Base-by-base conservation (phyloP, 257 asterid genomes). In the Nicotiana undulata region DNA sequence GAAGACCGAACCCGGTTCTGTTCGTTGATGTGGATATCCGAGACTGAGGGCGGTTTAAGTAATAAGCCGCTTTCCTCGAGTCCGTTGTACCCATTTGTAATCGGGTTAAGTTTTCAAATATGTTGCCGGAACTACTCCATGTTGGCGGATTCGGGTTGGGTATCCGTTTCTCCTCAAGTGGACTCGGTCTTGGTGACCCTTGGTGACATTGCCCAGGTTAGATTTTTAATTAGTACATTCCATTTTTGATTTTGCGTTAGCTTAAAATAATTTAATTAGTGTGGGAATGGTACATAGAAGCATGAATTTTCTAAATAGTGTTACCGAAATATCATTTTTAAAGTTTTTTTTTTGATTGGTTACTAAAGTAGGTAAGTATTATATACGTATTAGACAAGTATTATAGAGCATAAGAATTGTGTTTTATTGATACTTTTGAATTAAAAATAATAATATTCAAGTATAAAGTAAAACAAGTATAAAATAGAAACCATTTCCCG, bases 141-240 rank as follows among this genome's bases (percentile, higher is more conserved):
- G 77, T 75, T 81, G 84, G 59, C 92, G 85, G 98, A 90, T 85
- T 85, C 94, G 81, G 97, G 97, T 79, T 89, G 93, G 93, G 90
- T 86, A 79, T 79, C 66, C 7, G 88, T 89, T 29, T 53, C 88
- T 64, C 88, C 92, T 8, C 89, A 80, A 63, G 82, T 83, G 78
- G 92, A 87, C 60, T 89, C 93, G 28, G 85, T 90, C 9, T 79
- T 93, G 66, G 92, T 90, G 67, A 90, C 97, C 3, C 77, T 92
- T 4, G 98, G 98, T 37, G 98, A 93, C 88, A 85, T 93, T 74
- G 94, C 93, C 81, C 96, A 93, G 95, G 98, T 89, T 18, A 74
- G 63, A 4, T 70, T 22, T 22, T 40, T 56, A 5, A 49, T 4
- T 24, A 17, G 11, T 64, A 26, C 34, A 31, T 13, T 9, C 9